Base-by-base conservation (phyloP, 2,329 filamentous ascomycete species). In the Alternaria triticimaculans region DNA sequence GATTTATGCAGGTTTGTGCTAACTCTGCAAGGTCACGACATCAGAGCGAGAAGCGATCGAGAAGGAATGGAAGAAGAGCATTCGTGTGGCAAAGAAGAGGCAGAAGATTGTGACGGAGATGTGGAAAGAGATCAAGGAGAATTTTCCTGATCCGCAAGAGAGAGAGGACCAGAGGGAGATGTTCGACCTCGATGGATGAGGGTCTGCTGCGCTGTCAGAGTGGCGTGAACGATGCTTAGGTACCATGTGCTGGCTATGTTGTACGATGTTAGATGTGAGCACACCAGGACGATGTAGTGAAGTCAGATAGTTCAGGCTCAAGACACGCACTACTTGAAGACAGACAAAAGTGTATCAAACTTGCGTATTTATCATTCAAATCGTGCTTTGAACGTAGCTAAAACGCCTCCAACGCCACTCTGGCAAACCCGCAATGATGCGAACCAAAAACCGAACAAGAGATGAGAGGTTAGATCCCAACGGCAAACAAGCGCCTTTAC, bases 91-190 rank as follows among this genome's bases (percentile, higher is more conserved):
- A 43, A 72, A 60, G 28, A 73, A 74, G 49, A 83, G 87, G 62
- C 81, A 81, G 75, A 83, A 77, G 72, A 86, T 88, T 67, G 83
- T 81, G 55, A 74, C 68, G 53, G 83, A 87, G 64, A 70, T 88
- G 68, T 88, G 86, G 87, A 77, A 67, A 54, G 71, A 77, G 60
- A 83, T 86, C 66, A 81, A 81, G 62, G 85, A 84, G 48, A 72
- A 79, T 28, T 62, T 88, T 66, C 78, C 82, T 30, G 84, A 86
- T 60, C 80, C 78, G 46, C 83, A 84, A 76, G 80, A 71, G 21
- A 80, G 74, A 64, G 82, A 80, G 56, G 84, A 87, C 68, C 68
- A 88, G 41, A 86, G 85, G 82, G 87, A 83, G 73, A 66, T 45
- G 10, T 66, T 79, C 68, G 78, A 78, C 25, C 51, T 80, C 62